A percentile compares a stretch with the other conserved stretches of the same genome.
Evolutionary conservation across 441 rosid genomes (phyloP).

Genomic region (Syzygium malaccense): DNA sequence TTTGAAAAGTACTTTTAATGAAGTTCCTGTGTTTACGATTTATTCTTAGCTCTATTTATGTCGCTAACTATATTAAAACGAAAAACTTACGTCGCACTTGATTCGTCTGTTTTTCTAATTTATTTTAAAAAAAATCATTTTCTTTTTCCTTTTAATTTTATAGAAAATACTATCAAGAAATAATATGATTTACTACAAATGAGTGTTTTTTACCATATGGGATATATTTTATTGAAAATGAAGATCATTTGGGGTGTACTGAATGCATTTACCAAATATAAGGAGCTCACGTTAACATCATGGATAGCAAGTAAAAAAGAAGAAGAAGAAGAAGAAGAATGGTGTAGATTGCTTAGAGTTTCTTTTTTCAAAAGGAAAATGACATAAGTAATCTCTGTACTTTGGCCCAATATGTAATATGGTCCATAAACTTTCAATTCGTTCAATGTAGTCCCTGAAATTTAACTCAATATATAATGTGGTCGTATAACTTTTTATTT

Average conservation of each 20-base stretch:
- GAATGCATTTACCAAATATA: not conserved
- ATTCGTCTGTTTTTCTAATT: not conserved
- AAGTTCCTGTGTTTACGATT: not conserved
- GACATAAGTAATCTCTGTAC: rapidly evolving
- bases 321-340: not conserved
- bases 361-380: not conserved
- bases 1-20: not conserved
- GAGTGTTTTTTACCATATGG: not conserved
- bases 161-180: not conserved
- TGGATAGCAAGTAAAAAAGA: not conserved
- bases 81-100: not conserved
- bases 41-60: not conserved
- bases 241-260: too few species aligned
- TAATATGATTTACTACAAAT: not conserved
- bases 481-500: too few species aligned
- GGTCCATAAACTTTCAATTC: not conserved
- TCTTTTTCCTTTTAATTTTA: not conserved
- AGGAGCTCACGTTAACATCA: not conserved
- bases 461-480: too few species aligned
- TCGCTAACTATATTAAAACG: not conserved
- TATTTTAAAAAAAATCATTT: not conserved
- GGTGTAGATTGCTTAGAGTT: not conserved
- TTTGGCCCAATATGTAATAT: not conserved
- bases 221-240: not conserved
- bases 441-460: rapidly evolving